Base-by-base conservation (phyloP, 371 early-diverging fungal genomes). In the Zopfochytrium polystomum region DNA sequence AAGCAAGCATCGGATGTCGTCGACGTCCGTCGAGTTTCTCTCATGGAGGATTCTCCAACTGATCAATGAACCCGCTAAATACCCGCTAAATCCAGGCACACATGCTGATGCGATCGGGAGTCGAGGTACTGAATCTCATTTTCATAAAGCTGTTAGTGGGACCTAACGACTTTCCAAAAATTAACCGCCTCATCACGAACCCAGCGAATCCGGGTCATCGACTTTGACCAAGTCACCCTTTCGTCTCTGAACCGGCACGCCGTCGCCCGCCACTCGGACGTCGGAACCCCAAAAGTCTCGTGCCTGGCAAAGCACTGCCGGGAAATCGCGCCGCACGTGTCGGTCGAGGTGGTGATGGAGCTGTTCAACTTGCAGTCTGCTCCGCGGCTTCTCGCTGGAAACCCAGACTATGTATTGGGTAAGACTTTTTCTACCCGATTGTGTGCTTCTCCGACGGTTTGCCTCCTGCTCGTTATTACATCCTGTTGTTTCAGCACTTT, bases 141-240 rank as follows among this genome's bases (percentile, higher is more conserved):
- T 25, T 27, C 38, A 38, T 11, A 7, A 18, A 38, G 38, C 38
- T 38, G 38, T 38, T 11, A 11, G 27, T 38, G n/a, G 25, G 5
- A 33, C 11, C 15, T 42, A 13, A 57, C 9, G 27, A 22, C 52
- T 3, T 55, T 45, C 47, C 33, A 51, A 50, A 9, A 4, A 20
- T 22, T 26, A 2, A 47, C 35, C 18, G 9, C 31, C 15, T 9
- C 25, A 38, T 38, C 11, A 7, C 38, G 38, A 7, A n/a, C 50
- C 29, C 51, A 75, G 61, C 81, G 80, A 42, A 79, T 97, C 27
- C 85, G 96, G 15, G 71, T 97, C 32, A 91, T 97, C 50, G 97
- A 97, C 63, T 96, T 96, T 72, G 96, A 95, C 71, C 93, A 94
- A 71, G 93, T 97, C 15, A 89, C 95, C 1, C 74, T 94, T 20